Base-by-base conservation (phyloP, 768 basidiomycete genomes). In the Coprinopsis strossmayeri region DNA sequence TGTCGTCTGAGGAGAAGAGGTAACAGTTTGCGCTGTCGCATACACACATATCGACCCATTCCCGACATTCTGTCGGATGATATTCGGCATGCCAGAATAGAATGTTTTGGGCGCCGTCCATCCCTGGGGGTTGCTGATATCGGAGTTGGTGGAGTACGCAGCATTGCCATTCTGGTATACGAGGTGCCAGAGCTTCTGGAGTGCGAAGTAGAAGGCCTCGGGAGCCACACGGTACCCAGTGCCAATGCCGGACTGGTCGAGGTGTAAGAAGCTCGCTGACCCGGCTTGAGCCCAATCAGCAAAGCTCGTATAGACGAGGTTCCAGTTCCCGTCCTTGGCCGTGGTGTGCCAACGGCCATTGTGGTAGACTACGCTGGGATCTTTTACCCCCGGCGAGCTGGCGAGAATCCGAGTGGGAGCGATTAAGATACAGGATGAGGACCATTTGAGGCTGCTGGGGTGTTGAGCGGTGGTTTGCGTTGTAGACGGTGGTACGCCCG, bases 1-100 rank as follows among this genome's bases (percentile, higher is more conserved):
- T 56, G 51, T 55, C 57, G 46, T 56, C 57, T 2, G 55, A 59
- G 0, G 55, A 59, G 55, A 59, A 59, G 39, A 56, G 53, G 43
- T 55, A 49, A 46, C 57, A 58, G 12, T 44, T 54, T 1, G 50
- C 3, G 3, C 45, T 32, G 49, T 59, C 57, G 44, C 57, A 59
- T 30, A 56, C 57, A 55, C 57, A 59, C 55, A 59, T 57, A 40
- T 59, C 57, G n/a, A 59, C 49, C 58, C 55, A 57, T 32, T 38
- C 2, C 55, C 55, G 21, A 59, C 57, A 41, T 56, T 53, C 30
- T 52, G 42, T 24, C 17, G 11, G 44, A 56, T 50, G 32, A 55
- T 59, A 10, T 26, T 9, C 3, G 53, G 53, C 32, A 37, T 54
- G 2, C 30, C 37, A 35, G 44, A 43, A 43, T 50, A 59, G 48